Base-by-base conservation (phyloP, 306 rosid genomes). In the Begonia masoniana region DNA sequence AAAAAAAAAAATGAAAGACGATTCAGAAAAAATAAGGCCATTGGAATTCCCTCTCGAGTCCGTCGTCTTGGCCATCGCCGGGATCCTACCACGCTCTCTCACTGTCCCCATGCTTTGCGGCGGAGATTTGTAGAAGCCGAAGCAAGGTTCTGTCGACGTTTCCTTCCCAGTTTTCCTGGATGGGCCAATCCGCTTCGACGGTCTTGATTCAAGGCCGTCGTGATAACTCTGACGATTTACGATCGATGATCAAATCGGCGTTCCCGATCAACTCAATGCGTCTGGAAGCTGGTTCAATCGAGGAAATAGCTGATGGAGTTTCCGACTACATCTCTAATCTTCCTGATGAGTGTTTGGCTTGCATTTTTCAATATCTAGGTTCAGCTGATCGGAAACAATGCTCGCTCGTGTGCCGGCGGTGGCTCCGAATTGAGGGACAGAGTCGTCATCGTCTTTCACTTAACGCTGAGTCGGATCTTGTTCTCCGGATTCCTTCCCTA, bases 101-200 rank as follows among this genome's bases (percentile, higher is more conserved):
- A 4, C 21, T 31, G 21, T 54, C 23, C 56, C 39, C 36, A 12
- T 15, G 16, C 4, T 64, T 13, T 16, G 10, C 47, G 23, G 42
- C 72, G 68, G 17, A 24, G 63, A 26, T 54, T 23, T 50, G 24
- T 23, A 71, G 12, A 21, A 13, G 54, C 64, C 47, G 46, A 42
- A n/a, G 46, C 63, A 15, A 45, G 64, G 64, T 58, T 43, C 70
- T 68, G 70, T 13, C 36, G 23, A 21, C 35, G 0, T 49, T 72
- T 26, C 24, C 2, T 42, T 8, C 12, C 41, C 36, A 17, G 43
- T 46, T 26, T 43, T 67, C 70, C 76, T 82, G 76, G 77, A 92
- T 92, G 99, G 99, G 99, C 81, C 94, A 92, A 67, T 71, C 95
- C 66, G 51, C 78, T 63, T 92, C 99, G 71, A 67, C 84, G 61